These are phyloP conservation scores for Aspergillus ustus DNA, from an alignment of 2,329 filamentous ascomycete species.

Conservation along the genomic window DNA sequence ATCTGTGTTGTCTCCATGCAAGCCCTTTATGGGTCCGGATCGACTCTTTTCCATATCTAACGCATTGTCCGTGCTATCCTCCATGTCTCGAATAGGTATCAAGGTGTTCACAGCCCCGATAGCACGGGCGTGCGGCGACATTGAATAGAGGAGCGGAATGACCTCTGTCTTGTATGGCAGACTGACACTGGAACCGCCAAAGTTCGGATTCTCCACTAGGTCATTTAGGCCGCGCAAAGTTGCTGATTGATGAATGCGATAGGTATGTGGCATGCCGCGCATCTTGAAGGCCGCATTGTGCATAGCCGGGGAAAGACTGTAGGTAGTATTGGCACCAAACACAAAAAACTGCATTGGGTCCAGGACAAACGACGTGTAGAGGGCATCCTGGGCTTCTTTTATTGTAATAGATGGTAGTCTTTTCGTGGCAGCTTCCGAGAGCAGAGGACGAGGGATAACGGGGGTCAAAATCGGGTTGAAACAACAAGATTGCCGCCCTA, in stretches of 20 bases:
- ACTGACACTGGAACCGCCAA: conserved; percentile 73
- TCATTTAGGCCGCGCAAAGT: conserved; percentile 67
- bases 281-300: conserved; percentile 71
- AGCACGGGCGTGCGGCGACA: conserved; percentile 73
- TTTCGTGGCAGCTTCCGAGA: conserved; percentile 47
- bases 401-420: conserved; percentile 62
- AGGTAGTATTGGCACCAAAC: conserved; percentile 72
- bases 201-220: conserved; percentile 67
- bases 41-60: conserved; percentile 65
- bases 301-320: conserved; percentile 78
- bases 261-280: conserved; percentile 71
- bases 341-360: conserved; percentile 75
- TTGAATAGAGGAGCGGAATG: conserved; percentile 65
- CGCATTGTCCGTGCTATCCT: conserved; percentile 59
- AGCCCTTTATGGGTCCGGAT: conserved; percentile 67
- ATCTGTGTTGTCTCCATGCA: conserved; percentile 81
- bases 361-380: conserved; percentile 69
- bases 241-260: conserved; percentile 66
- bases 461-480: conserved; percentile 69
- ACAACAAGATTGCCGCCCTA: conserved; percentile 67
- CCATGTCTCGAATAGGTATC: conserved; percentile 67
- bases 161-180: conserved; percentile 77
- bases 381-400: conserved; percentile 65
- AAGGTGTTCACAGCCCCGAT: conserved; percentile 79
- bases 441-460: conserved; percentile 58